Percentiles rank a stretch among this genome's conserved stretches.
Evolutionary conservation across 305 asterid genomes (phyloP).

Genomic region (Solanum aculeatissimum): DNA sequence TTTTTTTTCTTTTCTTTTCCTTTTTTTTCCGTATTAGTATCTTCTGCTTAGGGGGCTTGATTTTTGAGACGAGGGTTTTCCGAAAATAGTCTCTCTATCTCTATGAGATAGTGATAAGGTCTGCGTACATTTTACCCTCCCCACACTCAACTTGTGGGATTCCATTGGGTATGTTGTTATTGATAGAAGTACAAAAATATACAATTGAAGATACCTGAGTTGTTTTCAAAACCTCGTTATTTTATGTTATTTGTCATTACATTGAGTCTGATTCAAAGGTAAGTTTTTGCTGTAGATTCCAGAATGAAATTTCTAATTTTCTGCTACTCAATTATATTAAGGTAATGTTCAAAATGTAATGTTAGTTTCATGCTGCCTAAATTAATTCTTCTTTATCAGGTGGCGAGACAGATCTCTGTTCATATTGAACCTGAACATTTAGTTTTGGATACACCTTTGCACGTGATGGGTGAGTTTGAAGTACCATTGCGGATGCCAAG

Average conservation of each 20-base stretch:
- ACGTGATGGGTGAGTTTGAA: constrained; percentile 69
- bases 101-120: no score
- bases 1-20: no score
- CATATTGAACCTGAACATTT: constrained; percentile 63
- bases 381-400: constrained; percentile 20
- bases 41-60: no score
- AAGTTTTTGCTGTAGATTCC: not conserved
- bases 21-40: no score
- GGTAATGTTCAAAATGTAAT: not conserved
- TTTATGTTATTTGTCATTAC: not conserved
- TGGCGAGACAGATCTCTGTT: constrained; percentile 70
- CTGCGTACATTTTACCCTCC: no score
- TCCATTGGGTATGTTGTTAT: no score
- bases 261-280: not conserved
- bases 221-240: not conserved
- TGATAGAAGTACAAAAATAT: not conserved
- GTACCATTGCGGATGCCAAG: constrained; percentile 76
- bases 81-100: no score
- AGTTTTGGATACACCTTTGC: constrained; percentile 48
- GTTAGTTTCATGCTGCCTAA: not conserved
- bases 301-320: not conserved
- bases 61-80: no score
- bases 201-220: not conserved
- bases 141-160: no score
- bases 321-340: not conserved